Percentiles rank a stretch among this genome's conserved stretches.
phyloP scores from a whole-genome alignment of 2,329 filamentous ascomycete species.

The Emmonsiellopsis sp. region DNA sequence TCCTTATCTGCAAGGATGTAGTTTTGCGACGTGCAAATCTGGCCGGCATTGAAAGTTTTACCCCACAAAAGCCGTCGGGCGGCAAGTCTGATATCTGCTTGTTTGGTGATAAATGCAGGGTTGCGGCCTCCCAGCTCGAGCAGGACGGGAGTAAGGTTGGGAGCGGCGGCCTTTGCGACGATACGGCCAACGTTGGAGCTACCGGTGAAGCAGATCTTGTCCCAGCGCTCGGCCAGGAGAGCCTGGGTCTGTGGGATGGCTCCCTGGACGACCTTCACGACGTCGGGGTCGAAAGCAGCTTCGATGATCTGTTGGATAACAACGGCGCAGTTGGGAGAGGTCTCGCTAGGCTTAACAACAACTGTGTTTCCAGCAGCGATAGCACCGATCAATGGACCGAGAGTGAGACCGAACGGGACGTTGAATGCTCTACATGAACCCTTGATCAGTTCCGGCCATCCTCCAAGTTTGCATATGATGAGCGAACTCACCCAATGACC shows the following conservation, averaged over 20 bases:
- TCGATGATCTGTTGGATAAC: conserved; percentile 71
- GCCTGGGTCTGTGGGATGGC: conserved; percentile 69
- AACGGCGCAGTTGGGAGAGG: conserved; percentile 64
- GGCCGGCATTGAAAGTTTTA: conserved; percentile 77
- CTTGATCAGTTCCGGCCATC: neutral
- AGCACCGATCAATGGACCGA: conserved; percentile 75
- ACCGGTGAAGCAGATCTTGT: conserved; percentile 97
- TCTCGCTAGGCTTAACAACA: conserved; percentile 84
- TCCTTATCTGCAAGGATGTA: conserved; percentile 76
- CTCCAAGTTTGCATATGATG: neutral
- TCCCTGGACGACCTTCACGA: conserved; percentile 73
- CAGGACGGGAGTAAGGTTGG: conserved; percentile 75
- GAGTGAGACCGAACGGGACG: conserved; percentile 73
- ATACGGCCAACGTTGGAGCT: conserved; percentile 70
- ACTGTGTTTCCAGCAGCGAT: conserved; percentile 88
- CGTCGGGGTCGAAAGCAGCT: conserved; percentile 63
- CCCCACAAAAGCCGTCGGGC: conserved; percentile 81
- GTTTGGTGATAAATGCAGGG: conserved; percentile 81
- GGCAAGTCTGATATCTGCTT: conserved; percentile 68
- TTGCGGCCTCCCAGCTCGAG: conserved; percentile 89
- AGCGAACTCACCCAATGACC: conserved; percentile 59
- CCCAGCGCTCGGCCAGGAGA: conserved; percentile 82
- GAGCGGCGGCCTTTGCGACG: conserved; percentile 79
- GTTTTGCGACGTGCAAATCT: conserved; percentile 89
- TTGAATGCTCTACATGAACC: conserved; percentile 61